Base-by-base conservation (phyloP, 257 asterid species). In the Prunella vulgaris region DNA sequence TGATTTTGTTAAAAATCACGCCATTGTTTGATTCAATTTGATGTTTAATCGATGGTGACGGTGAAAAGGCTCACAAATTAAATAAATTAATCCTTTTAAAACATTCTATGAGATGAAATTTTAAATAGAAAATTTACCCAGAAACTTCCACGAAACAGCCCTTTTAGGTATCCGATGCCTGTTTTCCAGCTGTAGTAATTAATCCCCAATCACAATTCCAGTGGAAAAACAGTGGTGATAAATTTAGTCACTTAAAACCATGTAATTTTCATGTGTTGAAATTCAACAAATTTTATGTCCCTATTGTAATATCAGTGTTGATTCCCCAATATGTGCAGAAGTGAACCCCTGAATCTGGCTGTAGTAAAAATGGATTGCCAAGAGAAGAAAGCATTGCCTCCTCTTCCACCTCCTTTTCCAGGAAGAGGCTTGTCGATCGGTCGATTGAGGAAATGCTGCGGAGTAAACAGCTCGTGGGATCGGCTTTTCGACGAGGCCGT, bases 401-500 rank as follows among this genome's bases (percentile, higher is more conserved):
- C 42, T 35, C 42, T 35, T 35, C 42, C 42, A 9, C 42, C 42
- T 35, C 12, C 12, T 7, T 7, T 35, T 35, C 42, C 1, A 30
- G 33, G 5, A 5, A 30, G 6, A 30, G 33, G 33, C 7, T 32
- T 6, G 37, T 32, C 6, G 37, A 32, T 32, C 15, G 1, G 1
- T 42, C 1, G 18, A 42, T 42, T 42, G 1, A 42, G 4, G 27
- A 42, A n/a, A n/a, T n/a, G n/a, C n/a, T n/a, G n/a, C n/a, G n/a
- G n/a, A 3, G 72, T 69, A 70, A 85, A 78, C 40, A 68, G 52
- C 49, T 42, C 84, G 0, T 68, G 76, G 82, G 97, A 93, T 48
- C 87, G 84, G 68, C 92, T 93, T 66, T 90, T 93, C 24, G 94
- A 88, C 44, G 91, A 90, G 77, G 97, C 77, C 65, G 87, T 87